These are phyloP conservation scores for Camellia japonica DNA, from an alignment of 148 eudicot species.

Conservation along the genomic window DNA sequence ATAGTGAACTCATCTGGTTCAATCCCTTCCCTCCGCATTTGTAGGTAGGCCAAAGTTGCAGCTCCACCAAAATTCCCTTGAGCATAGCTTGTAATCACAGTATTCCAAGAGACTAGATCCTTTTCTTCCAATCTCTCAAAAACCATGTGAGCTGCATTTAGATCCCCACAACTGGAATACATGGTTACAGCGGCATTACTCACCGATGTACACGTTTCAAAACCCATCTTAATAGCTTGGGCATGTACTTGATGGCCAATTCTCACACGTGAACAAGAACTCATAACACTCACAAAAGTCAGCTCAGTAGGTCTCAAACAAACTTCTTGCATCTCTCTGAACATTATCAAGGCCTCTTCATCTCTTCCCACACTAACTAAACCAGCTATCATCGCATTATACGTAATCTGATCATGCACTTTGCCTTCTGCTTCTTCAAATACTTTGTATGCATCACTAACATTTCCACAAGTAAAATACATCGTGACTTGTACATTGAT, in stretches of 20 bases:
- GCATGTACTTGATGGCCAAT: constrained; percentile 48
- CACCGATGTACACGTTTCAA: constrained; percentile 52
- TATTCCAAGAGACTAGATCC: constrained; percentile 80
- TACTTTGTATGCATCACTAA: constrained; percentile 44
- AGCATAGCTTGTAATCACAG: constrained; percentile 61
- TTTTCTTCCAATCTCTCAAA: constrained; percentile 49
- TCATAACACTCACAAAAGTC: constrained; percentile 72
- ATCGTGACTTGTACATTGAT: constrained; percentile 59
- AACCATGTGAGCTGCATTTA: constrained; percentile 34
- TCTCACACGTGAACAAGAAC: constrained; percentile 41
- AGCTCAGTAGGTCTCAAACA: constrained; percentile 58
- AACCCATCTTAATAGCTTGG: constrained; percentile 65
- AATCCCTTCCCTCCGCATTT: constrained; percentile 56
- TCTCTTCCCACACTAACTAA: constrained; percentile 46
- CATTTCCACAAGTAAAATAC: constrained; percentile 56
- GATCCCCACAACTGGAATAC: constrained; percentile 54
- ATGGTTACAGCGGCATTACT: constrained; percentile 71
- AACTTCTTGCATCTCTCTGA: constrained; percentile 48
- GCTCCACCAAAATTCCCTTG: constrained; percentile 30
- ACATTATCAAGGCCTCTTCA: constrained; percentile 48
- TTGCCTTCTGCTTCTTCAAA: constrained; percentile 42
- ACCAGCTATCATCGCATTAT: constrained; percentile 78
- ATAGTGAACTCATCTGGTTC: constrained; percentile 76
- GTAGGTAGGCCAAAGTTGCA: constrained; percentile 43
- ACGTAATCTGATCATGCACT: constrained; percentile 57